Conservation (phyloP, 805 yeast species). For the Suhomyces sp. region DNA sequence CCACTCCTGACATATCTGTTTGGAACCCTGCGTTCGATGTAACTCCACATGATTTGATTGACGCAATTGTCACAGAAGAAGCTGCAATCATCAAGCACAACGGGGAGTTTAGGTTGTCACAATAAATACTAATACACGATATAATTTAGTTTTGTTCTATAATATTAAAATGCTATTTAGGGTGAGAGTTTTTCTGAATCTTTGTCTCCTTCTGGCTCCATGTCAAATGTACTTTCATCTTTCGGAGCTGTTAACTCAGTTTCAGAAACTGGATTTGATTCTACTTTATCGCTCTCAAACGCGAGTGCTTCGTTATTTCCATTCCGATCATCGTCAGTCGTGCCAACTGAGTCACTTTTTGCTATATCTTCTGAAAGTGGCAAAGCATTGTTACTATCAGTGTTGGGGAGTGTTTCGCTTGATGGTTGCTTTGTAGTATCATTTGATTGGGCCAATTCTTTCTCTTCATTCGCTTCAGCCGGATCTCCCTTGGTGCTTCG, state of each 20-base stretch:
- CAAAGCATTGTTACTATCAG: background rate
- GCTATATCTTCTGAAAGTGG: background rate
- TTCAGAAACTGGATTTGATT: background rate
- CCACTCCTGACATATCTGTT: conserved; percentile 79
- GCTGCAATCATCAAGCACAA: conserved; percentile 50
- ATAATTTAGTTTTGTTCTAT: background rate
- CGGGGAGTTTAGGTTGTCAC: conserved; percentile 50
- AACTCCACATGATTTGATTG: conserved; percentile 79
- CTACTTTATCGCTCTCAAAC: background rate
- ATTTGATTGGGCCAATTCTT: background rate
- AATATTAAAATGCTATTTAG: background rate
- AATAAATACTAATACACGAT: background rate
- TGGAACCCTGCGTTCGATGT: conserved; percentile 98
- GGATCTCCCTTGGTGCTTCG: background rate
- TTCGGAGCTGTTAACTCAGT: background rate
- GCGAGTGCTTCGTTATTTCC: background rate
- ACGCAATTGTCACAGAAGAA: conserved; percentile 86
- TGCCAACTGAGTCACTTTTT: background rate
- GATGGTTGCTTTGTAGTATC: background rate
- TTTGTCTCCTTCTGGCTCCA: background rate
- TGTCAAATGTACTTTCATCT: background rate
- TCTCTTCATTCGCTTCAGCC: background rate
- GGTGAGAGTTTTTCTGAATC: background rate
- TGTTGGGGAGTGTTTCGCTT: background rate
- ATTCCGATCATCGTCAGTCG: background rate